Base-by-base conservation (phyloP, 2,329 filamentous ascomycete genomes). In the Phialocephala sp. region DNA sequence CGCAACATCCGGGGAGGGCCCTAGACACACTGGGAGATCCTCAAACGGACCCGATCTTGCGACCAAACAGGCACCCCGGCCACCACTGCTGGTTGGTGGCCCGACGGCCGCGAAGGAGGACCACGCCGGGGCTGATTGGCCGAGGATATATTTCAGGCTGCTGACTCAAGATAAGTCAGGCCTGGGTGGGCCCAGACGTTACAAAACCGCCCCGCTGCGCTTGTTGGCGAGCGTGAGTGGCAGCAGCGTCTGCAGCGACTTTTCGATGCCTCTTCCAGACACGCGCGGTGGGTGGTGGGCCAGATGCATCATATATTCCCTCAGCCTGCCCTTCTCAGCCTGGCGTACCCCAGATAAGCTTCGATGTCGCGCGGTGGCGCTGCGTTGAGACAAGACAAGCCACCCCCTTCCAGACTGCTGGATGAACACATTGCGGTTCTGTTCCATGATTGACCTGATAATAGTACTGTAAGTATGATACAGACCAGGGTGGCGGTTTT, bases 11-110 rank as follows among this genome's bases (percentile, higher is more conserved):
- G 69, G 71, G 70, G 71, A 70, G 63, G 52, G 36, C 66, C 73
- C 68, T 59, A 64, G 70, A 59, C 47, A 60, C 58, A 63, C 67
- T 69, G 68, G 70, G 67, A 72, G 73, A 75, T 75, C 73, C 72
- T 75, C 72, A 74, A 75, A 74, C 72, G 69, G 68, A 66, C 66
- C 69, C 67, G 69, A 74, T 73, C 71, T 74, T 71, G 66, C 67
- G 60, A 71, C 72, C 69, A 73, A 72, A 73, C 69, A 65, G 63
- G 22, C 45, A 72, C 71, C 69, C 73, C 68, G 58, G 71, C 62
- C 52, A 22, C 59, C n/a, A 52, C 39, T 61, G 50, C 39, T 69
- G 27, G 62, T 63, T 68, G 69, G 68, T 52, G 27, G 52, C 39
- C 56, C 55, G 55, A 60, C 59, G 35, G 56, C 24, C 45, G 43